Percentiles rank a stretch among this genome's conserved stretches.
phyloP scores from a whole-genome alignment of 345 rosid genomes.

The Lepidium aucheri region DNA sequence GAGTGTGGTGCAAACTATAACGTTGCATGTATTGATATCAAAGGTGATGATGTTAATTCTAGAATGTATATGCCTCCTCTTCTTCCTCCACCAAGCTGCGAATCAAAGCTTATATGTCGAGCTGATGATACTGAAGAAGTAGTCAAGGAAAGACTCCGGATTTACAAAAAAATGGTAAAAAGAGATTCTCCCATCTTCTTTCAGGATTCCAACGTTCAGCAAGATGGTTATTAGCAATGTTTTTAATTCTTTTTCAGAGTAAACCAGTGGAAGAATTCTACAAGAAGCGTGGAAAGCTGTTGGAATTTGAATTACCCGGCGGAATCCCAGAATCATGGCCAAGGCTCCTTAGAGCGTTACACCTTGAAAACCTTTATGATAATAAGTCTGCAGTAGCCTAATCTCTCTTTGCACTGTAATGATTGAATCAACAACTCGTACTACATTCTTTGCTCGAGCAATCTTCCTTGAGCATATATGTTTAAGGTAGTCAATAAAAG shows the following conservation, averaged over 20 bases:
- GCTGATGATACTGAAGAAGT: constrained; percentile 91
- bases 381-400: constrained; percentile 64
- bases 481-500: constrained; percentile 18
- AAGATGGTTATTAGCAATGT: not conserved
- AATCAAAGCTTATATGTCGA: constrained; percentile 72
- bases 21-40: constrained; percentile 77
- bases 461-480: constrained; percentile 6
- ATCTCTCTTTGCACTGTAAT: not conserved
- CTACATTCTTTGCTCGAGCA: constrained; percentile 28
- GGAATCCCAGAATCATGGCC: constrained; percentile 99
- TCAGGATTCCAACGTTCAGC: not conserved
- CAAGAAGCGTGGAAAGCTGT: constrained; percentile 57
- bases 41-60: constrained; percentile 66
- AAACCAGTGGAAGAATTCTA: constrained; percentile 93
- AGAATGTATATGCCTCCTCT: constrained; percentile 93
- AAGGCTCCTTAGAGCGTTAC: constrained; percentile 76
- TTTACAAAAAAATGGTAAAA: constrained; percentile 64
- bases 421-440: constrained; percentile 3
- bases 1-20: constrained; percentile 90
- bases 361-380: constrained; percentile 53
- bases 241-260: constrained; percentile 31
- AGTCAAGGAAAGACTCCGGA: constrained; percentile 73
- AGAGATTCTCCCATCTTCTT: not conserved
- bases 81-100: constrained; percentile 87
- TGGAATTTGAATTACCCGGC: constrained; percentile 92